Evolutionary conservation across 164 flowering plant species (phyloP).

Genomic region (Nymphaea thermarum): DNA sequence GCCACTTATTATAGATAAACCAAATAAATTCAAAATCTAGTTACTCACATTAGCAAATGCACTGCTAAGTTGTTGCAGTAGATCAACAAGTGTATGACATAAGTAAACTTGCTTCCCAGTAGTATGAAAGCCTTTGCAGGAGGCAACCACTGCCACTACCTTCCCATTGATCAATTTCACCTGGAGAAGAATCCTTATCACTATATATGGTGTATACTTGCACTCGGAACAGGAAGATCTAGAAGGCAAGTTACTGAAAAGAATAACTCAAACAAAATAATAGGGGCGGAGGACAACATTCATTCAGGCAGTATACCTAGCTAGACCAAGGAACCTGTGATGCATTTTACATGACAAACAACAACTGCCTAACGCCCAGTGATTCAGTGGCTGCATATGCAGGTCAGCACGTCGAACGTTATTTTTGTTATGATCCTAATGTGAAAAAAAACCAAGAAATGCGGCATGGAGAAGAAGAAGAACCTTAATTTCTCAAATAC

Average conservation of each 20-base stretch:
- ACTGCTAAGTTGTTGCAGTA: conserved; percentile 82
- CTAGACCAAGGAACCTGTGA: no score
- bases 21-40: background rate
- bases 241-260: background rate
- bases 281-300: no score
- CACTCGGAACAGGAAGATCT: background rate
- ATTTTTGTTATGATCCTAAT: no score
- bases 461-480: no score
- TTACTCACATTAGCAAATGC: conserved; percentile 78
- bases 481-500: no score
- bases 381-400: no score
- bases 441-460: no score
- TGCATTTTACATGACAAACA: no score
- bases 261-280: no score
- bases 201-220: background rate
- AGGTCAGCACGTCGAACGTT: no score
- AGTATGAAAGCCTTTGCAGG: conserved; percentile 70
- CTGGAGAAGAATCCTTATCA: conserved; percentile 21
- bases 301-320: background rate
- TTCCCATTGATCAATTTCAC: conserved; percentile 93
- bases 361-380: no score
- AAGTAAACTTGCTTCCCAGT: conserved; percentile 49
- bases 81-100: conserved; percentile 69
- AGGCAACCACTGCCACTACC: conserved; percentile 57
- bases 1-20: background rate